Base-by-base conservation (phyloP, 129 eudicot species). In the Mikania micrantha region DNA sequence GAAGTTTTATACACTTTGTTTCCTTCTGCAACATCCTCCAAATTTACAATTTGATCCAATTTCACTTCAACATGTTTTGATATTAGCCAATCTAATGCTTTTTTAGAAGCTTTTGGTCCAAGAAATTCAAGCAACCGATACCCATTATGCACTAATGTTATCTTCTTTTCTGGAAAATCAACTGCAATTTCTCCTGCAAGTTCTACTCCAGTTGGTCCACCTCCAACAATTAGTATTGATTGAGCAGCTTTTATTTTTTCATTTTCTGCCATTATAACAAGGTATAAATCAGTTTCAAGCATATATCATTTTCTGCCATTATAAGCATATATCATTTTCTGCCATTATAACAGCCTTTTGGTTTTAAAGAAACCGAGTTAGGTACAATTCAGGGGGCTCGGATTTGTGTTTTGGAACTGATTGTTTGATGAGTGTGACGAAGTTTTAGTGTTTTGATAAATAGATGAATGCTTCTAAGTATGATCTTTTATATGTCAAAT, bases 161-260 rank as follows among this genome's bases (percentile, higher is more conserved):
- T 76, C 65, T 69, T 87, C 71, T 87, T 90, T 4, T 74, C 84
- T 9, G 92, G 85, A 63, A 75, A 90, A 79, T 87, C 95, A 16
- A 81, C 82, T 6, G 95, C 92, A 57, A 90, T 83, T 79, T 90
- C 97, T 41, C 85, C 92, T 29, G 95, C 95, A 28, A 90, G 92
- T 74, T 90, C 97, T 36, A 90, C 95, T 10, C 97, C 97, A 34
- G 92, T 87, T 1, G 97, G 97, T 4, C 97, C 97, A 12, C 97
- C 97, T 66, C 97, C 97, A 28, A 90, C 79, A 5, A 90, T 87
- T 81, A 90, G 49, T 50, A 90, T 69, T 10, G 97, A 90, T 38
- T 58, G 59, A 28, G 97, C 91, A 3, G 82, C 77, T 87, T 79
- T 85, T 59, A 90, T 85, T 76, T 85, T 77, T 57, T 79, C 84